Percentiles rank a stretch among this genome's conserved stretches.
Evolutionary conservation across 345 rosid species (phyloP).

Genomic region (Noccaea bulbosa): DNA sequence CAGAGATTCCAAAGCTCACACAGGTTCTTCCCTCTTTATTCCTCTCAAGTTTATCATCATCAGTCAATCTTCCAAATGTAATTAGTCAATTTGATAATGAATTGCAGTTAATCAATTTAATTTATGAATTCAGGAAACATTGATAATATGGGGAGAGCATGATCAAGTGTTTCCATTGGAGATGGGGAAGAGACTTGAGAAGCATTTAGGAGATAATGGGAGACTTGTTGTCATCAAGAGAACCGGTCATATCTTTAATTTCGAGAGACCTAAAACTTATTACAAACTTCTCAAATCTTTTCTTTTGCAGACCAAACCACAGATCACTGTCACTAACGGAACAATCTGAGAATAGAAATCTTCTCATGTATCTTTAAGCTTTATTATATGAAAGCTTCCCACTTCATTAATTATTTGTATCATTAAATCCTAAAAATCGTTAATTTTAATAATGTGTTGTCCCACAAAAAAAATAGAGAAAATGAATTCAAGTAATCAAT

Average conservation of each 20-base stretch:
- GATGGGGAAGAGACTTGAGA: slow-evolving; percentile 69
- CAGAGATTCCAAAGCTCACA: slow-evolving; percentile 56
- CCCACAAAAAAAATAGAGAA: no score
- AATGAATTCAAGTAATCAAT: no score
- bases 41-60: neutral
- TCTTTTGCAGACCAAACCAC: slow-evolving; percentile 41
- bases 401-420: neutral
- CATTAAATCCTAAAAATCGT: neutral
- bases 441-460: no score
- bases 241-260: slow-evolving; percentile 66
- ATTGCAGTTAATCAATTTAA: neutral
- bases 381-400: neutral
- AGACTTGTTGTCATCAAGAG: slow-evolving; percentile 59
- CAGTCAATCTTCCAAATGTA: neutral
- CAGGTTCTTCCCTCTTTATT: slow-evolving; percentile 46
- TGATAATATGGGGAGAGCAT: slow-evolving; percentile 82
- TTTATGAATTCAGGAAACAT: slow-evolving; percentile 55
- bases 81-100: no score
- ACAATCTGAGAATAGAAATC: neutral
- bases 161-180: slow-evolving; percentile 73
- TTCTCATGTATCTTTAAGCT: neutral
- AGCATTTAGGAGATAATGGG: slow-evolving; percentile 68
- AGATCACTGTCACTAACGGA: slow-evolving; percentile 3
- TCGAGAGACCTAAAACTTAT: slow-evolving; percentile 60
- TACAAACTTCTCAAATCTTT: slow-evolving; percentile 56